Evolutionary conservation across 2,329 filamentous ascomycete species (phyloP).

Genomic region (Exophiala mesophila): DNA sequence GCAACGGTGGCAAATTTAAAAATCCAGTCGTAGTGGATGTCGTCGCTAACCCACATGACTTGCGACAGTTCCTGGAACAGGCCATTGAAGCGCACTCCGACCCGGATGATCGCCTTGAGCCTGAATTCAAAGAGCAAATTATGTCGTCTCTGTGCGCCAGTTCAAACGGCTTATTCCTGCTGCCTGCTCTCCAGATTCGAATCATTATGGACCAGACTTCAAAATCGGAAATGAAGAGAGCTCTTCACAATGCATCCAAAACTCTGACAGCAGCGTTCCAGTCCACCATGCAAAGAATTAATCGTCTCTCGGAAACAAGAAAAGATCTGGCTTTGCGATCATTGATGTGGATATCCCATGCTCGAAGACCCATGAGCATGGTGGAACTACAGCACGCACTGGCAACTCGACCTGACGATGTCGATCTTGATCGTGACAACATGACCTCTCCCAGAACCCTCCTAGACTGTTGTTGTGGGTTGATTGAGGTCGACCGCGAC

Average conservation of each 20-base stretch:
- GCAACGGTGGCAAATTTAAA: slow-evolving; percentile 11
- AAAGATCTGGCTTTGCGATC: slow-evolving; percentile 26
- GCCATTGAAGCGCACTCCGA: slow-evolving; percentile 24
- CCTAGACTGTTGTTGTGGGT: slow-evolving; percentile 31
- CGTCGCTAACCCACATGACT: slow-evolving; percentile 22
- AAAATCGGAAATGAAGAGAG: slow-evolving; percentile 28
- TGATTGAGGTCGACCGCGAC: slow-evolving; percentile 31
- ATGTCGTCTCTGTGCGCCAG: slow-evolving; percentile 25
- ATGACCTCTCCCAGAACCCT: slow-evolving; percentile 24
- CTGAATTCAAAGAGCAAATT: slow-evolving; percentile 25
- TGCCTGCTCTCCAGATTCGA: slow-evolving; percentile 31
- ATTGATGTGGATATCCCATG: slow-evolving; percentile 31
- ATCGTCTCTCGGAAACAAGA: slow-evolving; percentile 23
- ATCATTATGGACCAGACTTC: slow-evolving; percentile 30
- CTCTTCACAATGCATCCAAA: slow-evolving; percentile 26
- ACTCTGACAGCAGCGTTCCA: slow-evolving; percentile 28
- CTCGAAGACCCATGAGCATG: slow-evolving; percentile 26
- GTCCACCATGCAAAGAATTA: slow-evolving; percentile 29
- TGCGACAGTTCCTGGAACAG: slow-evolving; percentile 24
- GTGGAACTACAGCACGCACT: slow-evolving; percentile 31
- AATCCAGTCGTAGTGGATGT: slow-evolving; percentile 17
- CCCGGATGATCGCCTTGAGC: slow-evolving; percentile 25
- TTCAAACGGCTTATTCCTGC: slow-evolving; percentile 31
- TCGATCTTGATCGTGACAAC: slow-evolving; percentile 29
- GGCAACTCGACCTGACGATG: slow-evolving; percentile 25